Percentiles rank a stretch among this genome's conserved stretches.
These are phyloP conservation scores for Heteromeles arbutifolia DNA, from an alignment of 306 rosid genomes.

Conservation along the genomic window DNA sequence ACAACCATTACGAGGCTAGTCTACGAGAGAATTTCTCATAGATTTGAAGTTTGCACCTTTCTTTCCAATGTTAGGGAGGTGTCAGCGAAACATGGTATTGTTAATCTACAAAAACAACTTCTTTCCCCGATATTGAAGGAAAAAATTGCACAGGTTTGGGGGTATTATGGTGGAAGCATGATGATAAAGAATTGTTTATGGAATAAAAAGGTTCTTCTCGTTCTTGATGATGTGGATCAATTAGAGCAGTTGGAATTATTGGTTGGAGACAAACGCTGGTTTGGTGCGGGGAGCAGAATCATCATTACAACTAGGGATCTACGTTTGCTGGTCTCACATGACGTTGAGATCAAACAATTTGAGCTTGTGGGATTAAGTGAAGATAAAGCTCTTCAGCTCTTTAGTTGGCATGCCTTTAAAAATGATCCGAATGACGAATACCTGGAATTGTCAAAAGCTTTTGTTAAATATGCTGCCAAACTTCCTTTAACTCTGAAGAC, in stretches of 20 bases:
- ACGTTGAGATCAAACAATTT: neutral
- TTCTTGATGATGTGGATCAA: conserved; percentile 23
- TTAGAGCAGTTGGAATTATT: conserved; percentile 19
- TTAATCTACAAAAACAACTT: conserved; percentile 16
- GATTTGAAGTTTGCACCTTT: neutral
- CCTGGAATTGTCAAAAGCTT: neutral
- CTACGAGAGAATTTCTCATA: neutral
- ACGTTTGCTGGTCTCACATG: conserved; percentile 1
- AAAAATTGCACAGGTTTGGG: neutral
- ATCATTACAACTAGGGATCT: conserved; percentile 25
- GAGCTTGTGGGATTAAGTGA: neutral
- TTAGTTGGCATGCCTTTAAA: neutral
- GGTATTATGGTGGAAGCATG: no score
- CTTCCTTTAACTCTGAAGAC: conserved; percentile 27
- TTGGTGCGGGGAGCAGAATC: conserved; percentile 25
- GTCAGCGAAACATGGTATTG: neutral
- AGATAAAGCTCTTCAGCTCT: conserved; percentile 4
- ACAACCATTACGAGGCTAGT: neutral
- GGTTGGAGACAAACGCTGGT: conserved; percentile 5
- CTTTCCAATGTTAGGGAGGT: neutral
- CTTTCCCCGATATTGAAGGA: conserved; percentile 3
- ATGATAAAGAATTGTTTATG: conserved; percentile 1
- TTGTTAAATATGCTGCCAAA: neutral
- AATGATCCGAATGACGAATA: neutral
- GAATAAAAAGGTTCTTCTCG: neutral